phyloP scores from a whole-genome alignment of 2,329 filamentous ascomycete genomes.

The Nannizziopsis barbatae region DNA sequence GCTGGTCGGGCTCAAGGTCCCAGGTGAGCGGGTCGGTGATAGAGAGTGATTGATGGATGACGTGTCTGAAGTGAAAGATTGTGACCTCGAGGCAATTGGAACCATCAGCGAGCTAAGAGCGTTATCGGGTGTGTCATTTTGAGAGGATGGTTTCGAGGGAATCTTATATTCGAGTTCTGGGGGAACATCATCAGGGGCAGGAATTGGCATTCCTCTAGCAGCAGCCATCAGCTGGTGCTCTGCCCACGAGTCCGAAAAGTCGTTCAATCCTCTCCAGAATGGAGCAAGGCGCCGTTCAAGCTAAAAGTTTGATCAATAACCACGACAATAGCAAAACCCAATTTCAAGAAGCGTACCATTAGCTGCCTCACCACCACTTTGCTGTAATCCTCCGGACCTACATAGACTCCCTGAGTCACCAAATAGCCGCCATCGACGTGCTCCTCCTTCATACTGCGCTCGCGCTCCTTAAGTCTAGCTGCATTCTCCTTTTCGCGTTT shows the following conservation, averaged over 20 bases:
- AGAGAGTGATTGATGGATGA: constrained; percentile 50
- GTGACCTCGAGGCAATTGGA: constrained; percentile 64
- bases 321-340: not conserved
- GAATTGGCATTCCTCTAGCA: constrained; percentile 71
- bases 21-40: constrained; percentile 29
- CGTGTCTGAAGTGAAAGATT: constrained; percentile 66
- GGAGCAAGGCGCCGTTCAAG: constrained; percentile 86
- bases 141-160: constrained; percentile 38
- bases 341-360: constrained; percentile 50
- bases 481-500: constrained; percentile 71
- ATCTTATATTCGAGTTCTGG: constrained; percentile 51
- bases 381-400: constrained; percentile 83
- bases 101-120: constrained; percentile 64
- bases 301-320: constrained; percentile 39
- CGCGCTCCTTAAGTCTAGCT: constrained; percentile 67
- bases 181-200: constrained; percentile 70
- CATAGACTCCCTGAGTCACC: constrained; percentile 89
- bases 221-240: constrained; percentile 92
- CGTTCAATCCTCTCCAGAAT: constrained; percentile 88
- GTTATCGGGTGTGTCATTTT: constrained; percentile 44
- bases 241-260: constrained; percentile 79
- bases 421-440: constrained; percentile 89
- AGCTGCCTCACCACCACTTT: constrained; percentile 79
- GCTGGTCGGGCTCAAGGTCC: constrained; percentile 39
- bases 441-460: constrained; percentile 82